These are phyloP conservation scores for Leptographium flavum DNA, from an alignment of 2,329 filamentous ascomycete species.

Conservation along the genomic window DNA sequence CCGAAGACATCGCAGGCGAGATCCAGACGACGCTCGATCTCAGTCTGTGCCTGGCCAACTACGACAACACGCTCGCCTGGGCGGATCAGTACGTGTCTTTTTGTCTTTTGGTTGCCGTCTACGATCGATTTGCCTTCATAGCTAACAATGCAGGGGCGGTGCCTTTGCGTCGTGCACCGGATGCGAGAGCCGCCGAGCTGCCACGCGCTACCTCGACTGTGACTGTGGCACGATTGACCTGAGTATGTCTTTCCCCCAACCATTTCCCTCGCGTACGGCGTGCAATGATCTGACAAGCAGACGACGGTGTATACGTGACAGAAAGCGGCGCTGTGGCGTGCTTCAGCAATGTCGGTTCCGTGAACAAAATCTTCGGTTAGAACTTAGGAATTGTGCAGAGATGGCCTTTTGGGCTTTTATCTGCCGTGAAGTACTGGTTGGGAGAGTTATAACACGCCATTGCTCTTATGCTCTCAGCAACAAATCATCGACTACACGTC, in stretches of 20 bases:
- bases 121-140: background rate
- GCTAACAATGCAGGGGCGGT: background rate
- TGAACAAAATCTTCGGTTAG: background rate
- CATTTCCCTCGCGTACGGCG: too few relatives aligned
- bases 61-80: constrained; percentile 7
- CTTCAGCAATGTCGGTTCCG: constrained; percentile 1
- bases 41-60: constrained; percentile 8
- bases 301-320: constrained; percentile 4
- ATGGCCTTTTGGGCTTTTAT: too few relatives aligned
- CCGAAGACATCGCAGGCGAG: background rate
- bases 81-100: background rate
- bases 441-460: background rate
- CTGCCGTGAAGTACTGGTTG: too few relatives aligned
- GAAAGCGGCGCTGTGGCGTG: constrained; percentile 3
- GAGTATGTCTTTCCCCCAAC: background rate
- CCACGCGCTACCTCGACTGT: constrained; percentile 6
- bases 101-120: background rate
- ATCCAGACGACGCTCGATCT: constrained; percentile 4
- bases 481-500: too few relatives aligned
- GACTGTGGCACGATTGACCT: constrained; percentile 8
- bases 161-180: constrained; percentile 6
- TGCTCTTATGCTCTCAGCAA: too few relatives aligned
- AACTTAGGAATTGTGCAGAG: background rate
- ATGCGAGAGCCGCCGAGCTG: constrained; percentile 1
- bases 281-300: too few relatives aligned